Evolutionary conservation across 2,329 filamentous ascomycete species (phyloP).

Genomic region (Alternaria triticimaculans): DNA sequence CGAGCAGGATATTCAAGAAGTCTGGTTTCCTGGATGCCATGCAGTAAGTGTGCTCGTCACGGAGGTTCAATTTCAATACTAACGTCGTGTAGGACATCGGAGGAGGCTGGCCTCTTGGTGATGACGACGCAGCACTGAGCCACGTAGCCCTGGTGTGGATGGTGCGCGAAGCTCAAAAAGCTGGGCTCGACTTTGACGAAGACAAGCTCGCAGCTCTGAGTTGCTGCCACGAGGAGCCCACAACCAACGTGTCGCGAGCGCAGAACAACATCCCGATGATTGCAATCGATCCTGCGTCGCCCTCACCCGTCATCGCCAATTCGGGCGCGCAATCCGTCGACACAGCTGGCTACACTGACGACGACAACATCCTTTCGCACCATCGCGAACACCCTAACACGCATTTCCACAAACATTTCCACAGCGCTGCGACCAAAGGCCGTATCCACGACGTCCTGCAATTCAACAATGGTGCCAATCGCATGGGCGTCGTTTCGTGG

Average conservation of each 20-base stretch:
- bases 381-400: slow-evolving; percentile 30
- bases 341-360: slow-evolving; percentile 18
- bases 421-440: slow-evolving; percentile 60
- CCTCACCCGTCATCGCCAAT: slow-evolving; percentile 7
- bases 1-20: slow-evolving; percentile 77
- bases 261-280: slow-evolving; percentile 38
- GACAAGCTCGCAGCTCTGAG: slow-evolving; percentile 71
- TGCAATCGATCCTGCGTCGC: slow-evolving; percentile 40
- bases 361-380: slow-evolving; percentile 21
- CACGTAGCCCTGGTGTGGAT: slow-evolving; percentile 76
- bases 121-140: slow-evolving; percentile 66
- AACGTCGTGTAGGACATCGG: slow-evolving; percentile 65
- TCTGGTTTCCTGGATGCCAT: slow-evolving; percentile 82
- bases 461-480: slow-evolving; percentile 66
- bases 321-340: not conserved
- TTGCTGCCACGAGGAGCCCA: slow-evolving; percentile 59
- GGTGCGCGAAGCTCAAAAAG: slow-evolving; percentile 67
- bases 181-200: slow-evolving; percentile 73
- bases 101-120: slow-evolving; percentile 71
- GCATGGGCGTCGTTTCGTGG: slow-evolving; percentile 69
- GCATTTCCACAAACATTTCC: slow-evolving; percentile 65
- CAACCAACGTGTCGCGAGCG: not conserved
- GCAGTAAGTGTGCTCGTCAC: slow-evolving; percentile 50
- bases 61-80: not conserved
- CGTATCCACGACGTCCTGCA: slow-evolving; percentile 74